Percentiles rank a stretch among this genome's conserved stretches.
These are phyloP conservation scores for Fraxinus anomala DNA, from an alignment of 257 asterid species.

Conservation along the genomic window DNA sequence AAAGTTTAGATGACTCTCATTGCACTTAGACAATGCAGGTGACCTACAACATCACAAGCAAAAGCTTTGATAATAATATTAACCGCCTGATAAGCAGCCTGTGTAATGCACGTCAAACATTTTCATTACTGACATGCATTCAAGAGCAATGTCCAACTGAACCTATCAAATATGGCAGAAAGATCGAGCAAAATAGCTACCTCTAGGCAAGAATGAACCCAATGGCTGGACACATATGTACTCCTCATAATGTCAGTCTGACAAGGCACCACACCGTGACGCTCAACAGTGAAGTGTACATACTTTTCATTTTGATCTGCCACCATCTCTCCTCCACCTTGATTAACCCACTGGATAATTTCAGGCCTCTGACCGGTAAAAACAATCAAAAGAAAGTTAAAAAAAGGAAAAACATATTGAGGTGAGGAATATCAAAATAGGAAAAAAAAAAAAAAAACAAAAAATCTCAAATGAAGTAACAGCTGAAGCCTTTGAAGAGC, in stretches of 20 bases:
- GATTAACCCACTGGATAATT: slow-evolving; percentile 70
- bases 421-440: slow-evolving; percentile 19
- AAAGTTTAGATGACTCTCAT: not conserved
- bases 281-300: slow-evolving; percentile 70
- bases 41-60: not conserved
- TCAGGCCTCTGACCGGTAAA: slow-evolving; percentile 69
- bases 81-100: not conserved
- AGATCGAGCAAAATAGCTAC: slow-evolving; percentile 40
- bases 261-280: slow-evolving; percentile 63
- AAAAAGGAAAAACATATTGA: slow-evolving; percentile 20
- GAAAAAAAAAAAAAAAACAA: not conserved
- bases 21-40: not conserved
- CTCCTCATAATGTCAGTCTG: slow-evolving; percentile 37
- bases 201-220: slow-evolving; percentile 86
- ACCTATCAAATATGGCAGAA: slow-evolving; percentile 21
- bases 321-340: slow-evolving; percentile 84
- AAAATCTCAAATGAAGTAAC: slow-evolving; percentile 11
- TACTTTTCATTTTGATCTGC: slow-evolving; percentile 51
- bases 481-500: slow-evolving; percentile 15
- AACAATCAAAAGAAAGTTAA: slow-evolving; percentile 26
- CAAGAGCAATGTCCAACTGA: slow-evolving; percentile 1
- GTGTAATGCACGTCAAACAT: not conserved
- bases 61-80: not conserved
- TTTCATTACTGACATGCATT: not conserved
- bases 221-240: slow-evolving; percentile 76